Evolutionary conservation across 75 land plant species (phyloP), one percentile per base, ranked within the genome.

Genomic region (Picea sitchensis): DNA sequence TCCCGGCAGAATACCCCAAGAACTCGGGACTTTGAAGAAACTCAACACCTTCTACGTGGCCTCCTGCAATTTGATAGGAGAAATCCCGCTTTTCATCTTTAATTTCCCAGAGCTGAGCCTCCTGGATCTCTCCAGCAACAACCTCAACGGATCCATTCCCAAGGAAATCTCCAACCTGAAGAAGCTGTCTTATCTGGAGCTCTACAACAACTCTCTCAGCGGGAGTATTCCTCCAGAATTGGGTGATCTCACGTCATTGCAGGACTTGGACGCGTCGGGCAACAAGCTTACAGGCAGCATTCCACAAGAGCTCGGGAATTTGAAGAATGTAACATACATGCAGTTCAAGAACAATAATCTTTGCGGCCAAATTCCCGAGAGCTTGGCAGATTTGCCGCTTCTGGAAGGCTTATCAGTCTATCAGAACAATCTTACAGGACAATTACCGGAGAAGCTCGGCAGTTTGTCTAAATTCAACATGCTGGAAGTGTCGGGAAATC

Each of bases 311-410:
- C 26, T 94, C 31, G 17, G 69, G 59, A 56, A 34, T 0, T 78
- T 91, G 76, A 54, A 65, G 77, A 89, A 83, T 11, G 82, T 95
- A 77, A 79, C 64, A 77, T 80, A 93, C 60, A 76, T 95, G 41
- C 88, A 94, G 58, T 77, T 95, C 14, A 90, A 92, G 1, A 96
- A 96, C 11, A 95, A 92, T 61, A 93, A 65, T 83, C 93, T 95
- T 75, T 77, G 51, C 0, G 98, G 96, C 5, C 61, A 57, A 54
- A 92, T 94, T 73, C 96, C 96, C 1, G 17, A 61, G 3, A 83
- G 76, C 57, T 92, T 92, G 34, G 96, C 91, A 0, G 58, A 38
- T 0, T 34, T 94, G 65, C 32, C 14, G 3, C 78, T 21, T 14
- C 78, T 94, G 79, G 88, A 89, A 80, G 89, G 84, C 73, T 73